Base-by-base conservation (phyloP, 73 alveolate genomes). In the Paramecium primaurelia region DNA sequence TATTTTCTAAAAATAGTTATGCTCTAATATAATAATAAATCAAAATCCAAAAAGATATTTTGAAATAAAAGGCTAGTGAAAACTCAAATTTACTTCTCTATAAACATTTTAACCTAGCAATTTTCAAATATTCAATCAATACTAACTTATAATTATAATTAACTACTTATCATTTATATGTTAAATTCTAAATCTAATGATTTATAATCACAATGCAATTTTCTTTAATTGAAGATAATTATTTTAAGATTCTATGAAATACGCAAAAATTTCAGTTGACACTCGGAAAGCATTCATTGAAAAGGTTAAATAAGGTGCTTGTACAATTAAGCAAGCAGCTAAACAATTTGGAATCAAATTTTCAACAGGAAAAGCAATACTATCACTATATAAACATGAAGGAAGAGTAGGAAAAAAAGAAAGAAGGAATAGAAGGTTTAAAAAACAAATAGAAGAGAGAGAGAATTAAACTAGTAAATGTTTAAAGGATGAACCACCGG, bases 351-450 rank as follows among this genome's bases (percentile, higher is more conserved):
- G 84, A 18, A 47, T 89, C 6, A 89, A 89, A 54, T 89, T 89
- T 85, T 89, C 94, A 45, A 89, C 94, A 16, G 86, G 92, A 12
- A 89, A 89, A 47, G 94, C 94, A 11, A 89, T 89, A 2, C 71
- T 89, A 9, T 25, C 71, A 42, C 58, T 83, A 3, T 89, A 32
- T 47, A 89, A 71, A 59, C 71, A 89, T 22, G 94, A 89, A 71
- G 94, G 94, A 1, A 88, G 94, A 49, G 58, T 89, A n/a, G 94
- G 94, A 9, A 89, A 89, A 64, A 64, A 64, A 64, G 42, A 64
- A 64, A 64, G 26, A 11, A 64, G 84, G 47, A 64, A 30, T 0
- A 64, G 49, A 64, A 64, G 84, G 28, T 32, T 28, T 2, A 32
- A 64, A 14, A 64, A 64, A 34, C 47, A 64, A 7, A 16, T n/a